Evolutionary conservation across 768 basidiomycete species (phyloP).

Genomic region (Neoboletus magnificus): DNA sequence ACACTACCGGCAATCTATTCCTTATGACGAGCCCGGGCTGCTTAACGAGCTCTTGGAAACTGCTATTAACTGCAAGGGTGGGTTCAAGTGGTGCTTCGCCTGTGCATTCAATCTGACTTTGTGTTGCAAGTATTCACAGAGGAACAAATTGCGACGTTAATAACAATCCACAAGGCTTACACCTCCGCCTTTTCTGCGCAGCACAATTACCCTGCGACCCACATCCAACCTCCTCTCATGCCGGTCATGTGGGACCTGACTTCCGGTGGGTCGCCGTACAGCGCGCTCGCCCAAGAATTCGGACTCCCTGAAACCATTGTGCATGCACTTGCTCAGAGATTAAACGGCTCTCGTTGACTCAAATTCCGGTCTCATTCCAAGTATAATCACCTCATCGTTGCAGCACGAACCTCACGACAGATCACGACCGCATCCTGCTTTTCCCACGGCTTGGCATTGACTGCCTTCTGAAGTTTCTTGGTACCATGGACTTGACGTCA

Average conservation of each 20-base stretch:
- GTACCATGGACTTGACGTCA: conserved; percentile 17
- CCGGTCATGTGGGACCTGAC: conserved; percentile 23
- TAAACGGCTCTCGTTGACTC: conserved; percentile 31
- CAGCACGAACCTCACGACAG: conserved; percentile 16
- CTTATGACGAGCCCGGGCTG: conserved; percentile 39
- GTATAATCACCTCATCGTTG: not conserved
- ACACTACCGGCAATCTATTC: conserved; percentile 39
- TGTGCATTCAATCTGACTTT: not conserved
- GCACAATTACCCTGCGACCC: conserved; percentile 2
- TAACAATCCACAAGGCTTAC: conserved; percentile 40
- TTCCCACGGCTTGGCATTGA: conserved; percentile 24
- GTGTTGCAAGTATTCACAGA: conserved; percentile 52
- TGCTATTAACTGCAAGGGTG: conserved; percentile 59
- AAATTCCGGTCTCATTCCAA: not conserved
- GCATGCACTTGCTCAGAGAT: conserved; percentile 62
- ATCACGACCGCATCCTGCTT: conserved; percentile 12
- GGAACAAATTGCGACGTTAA: conserved; percentile 52
- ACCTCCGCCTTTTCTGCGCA: conserved; percentile 16
- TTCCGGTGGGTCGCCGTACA: conserved; percentile 31
- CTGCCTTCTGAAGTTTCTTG: conserved; percentile 27
- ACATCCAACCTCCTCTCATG: conserved; percentile 10
- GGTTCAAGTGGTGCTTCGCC: conserved; percentile 37
- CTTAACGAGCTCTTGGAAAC: conserved; percentile 43
- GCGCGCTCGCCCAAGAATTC: conserved; percentile 67
- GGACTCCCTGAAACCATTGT: conserved; percentile 69